Conservation (phyloP, 2,329 filamentous ascomycete genomes). For the Pseudovirgaria hyperparasitica region DNA sequence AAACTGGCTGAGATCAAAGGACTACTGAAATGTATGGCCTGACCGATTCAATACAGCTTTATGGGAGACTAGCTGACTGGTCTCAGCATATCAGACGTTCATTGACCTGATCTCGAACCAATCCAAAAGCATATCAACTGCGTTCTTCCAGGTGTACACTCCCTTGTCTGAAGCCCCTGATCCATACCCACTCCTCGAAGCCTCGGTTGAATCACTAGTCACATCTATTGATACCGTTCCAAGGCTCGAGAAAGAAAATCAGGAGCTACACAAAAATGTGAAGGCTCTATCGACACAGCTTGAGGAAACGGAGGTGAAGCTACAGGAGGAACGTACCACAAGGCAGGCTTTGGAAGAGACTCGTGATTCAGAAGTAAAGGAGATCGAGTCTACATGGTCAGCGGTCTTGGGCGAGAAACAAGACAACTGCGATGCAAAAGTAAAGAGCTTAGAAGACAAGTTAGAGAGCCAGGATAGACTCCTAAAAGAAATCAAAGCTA, state of each 20-base stretch:
- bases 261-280: conserved; percentile 71
- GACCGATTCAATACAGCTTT: not conserved
- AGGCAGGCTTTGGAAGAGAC: conserved; percentile 65
- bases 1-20: conserved; percentile 85
- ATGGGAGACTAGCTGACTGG: conserved; percentile 8
- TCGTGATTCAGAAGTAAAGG: conserved; percentile 70
- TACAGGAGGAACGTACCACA: conserved; percentile 65
- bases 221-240: conserved; percentile 86
- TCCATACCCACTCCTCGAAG: conserved; percentile 90
- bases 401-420: conserved; percentile 86
- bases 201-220: conserved; percentile 87
- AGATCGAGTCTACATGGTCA: conserved; percentile 80
- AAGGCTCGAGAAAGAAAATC: conserved; percentile 77
- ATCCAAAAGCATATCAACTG: conserved; percentile 84
- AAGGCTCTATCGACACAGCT: conserved; percentile 64
- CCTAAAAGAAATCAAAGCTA: conserved; percentile 89
- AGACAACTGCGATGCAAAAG: conserved; percentile 92
- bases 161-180: conserved; percentile 91
- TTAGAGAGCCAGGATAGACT: conserved; percentile 86
- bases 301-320: conserved; percentile 65
- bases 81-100: conserved; percentile 82
- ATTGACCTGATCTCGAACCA: conserved; percentile 95
- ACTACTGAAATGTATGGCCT: conserved; percentile 60
- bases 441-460: conserved; percentile 83
- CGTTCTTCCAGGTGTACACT: conserved; percentile 87